Evolutionary conservation across 139 green algal species (phyloP).

Genomic region (Chlamydomonas incerta): DNA sequence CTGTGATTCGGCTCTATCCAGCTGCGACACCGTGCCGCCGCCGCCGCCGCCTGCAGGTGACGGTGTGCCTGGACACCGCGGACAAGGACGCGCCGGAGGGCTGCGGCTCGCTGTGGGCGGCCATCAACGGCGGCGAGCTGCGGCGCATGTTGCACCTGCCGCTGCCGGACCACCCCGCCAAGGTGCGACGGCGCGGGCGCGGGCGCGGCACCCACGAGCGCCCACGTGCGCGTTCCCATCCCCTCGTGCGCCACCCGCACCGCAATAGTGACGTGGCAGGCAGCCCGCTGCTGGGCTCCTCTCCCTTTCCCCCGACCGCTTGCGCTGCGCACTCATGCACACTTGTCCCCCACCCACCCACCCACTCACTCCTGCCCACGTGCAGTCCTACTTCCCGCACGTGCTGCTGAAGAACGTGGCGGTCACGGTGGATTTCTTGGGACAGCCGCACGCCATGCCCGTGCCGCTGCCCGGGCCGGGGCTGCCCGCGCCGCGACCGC

Average conservation of each 20-base stretch:
- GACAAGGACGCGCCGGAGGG: not conserved
- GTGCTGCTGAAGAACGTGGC: conserved; percentile 66
- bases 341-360: not conserved
- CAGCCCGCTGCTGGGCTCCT: too few species aligned
- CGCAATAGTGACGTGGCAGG: too few species aligned
- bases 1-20: too few species aligned
- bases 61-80: not conserved
- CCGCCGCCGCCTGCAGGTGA: not conserved
- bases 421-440: conserved; percentile 49
- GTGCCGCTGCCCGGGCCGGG: not conserved
- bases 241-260: too few species aligned
- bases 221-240: too few species aligned
- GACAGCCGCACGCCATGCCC: not conserved
- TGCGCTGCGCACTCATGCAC: too few species aligned
- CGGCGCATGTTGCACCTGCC: conserved; percentile 20
- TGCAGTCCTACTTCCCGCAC: conserved; percentile 63
- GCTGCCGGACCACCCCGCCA: not conserved
- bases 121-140: conserved; percentile 18
- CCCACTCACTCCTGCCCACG: not conserved
- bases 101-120: conserved; percentile 1
- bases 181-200: not conserved
- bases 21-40: too few species aligned
- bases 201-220: too few species aligned
- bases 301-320: not conserved
- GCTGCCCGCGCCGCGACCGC: not conserved